These are phyloP conservation scores for Colletotrichum phormii DNA, from an alignment of 2,329 filamentous ascomycete genomes.

Conservation along the genomic window DNA sequence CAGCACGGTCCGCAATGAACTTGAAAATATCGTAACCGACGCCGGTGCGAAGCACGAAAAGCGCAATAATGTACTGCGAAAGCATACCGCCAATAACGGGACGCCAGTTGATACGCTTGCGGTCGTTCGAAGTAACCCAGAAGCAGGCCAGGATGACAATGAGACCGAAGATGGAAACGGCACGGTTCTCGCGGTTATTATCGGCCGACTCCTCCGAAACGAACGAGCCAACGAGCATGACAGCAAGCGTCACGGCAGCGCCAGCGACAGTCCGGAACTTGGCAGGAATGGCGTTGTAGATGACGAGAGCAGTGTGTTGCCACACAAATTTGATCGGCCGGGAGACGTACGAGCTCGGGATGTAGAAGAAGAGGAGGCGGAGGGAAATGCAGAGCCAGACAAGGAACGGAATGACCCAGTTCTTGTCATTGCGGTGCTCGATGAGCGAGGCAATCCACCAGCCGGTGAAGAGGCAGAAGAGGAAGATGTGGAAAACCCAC, in stretches of 20 bases:
- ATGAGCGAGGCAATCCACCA: constrained; percentile 85
- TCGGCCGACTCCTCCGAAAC: constrained; percentile 76
- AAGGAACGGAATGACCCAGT: constrained; percentile 88
- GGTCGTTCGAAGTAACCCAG: constrained; percentile 78
- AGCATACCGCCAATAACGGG: constrained; percentile 91
- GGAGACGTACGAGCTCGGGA: constrained; percentile 75
- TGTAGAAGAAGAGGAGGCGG: constrained; percentile 79
- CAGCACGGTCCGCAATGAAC: constrained; percentile 83
- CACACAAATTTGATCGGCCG: constrained; percentile 76
- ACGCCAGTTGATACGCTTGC: constrained; percentile 75
- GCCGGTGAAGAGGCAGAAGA: constrained; percentile 59
- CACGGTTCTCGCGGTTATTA: constrained; percentile 85
- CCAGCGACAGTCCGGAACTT: constrained; percentile 73
- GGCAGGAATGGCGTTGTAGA: constrained; percentile 73
- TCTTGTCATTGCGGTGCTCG: constrained; percentile 76
- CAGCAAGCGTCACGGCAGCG: constrained; percentile 72
- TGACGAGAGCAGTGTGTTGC: constrained; percentile 70
- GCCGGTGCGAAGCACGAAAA: constrained; percentile 86
- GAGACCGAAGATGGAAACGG: constrained; percentile 83
- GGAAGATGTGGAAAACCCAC: constrained; percentile 58
- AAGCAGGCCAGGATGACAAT: constrained; percentile 75
- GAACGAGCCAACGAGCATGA: constrained; percentile 84
- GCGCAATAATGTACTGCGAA: constrained; percentile 85
- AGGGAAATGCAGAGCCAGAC: constrained; percentile 81
- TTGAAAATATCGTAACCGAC: constrained; percentile 92